Percentiles rank a stretch among this genome's conserved stretches.
phyloP scores from a whole-genome alignment of 192 early-diverging fungal genomes.

The Mortierella antarctica region DNA sequence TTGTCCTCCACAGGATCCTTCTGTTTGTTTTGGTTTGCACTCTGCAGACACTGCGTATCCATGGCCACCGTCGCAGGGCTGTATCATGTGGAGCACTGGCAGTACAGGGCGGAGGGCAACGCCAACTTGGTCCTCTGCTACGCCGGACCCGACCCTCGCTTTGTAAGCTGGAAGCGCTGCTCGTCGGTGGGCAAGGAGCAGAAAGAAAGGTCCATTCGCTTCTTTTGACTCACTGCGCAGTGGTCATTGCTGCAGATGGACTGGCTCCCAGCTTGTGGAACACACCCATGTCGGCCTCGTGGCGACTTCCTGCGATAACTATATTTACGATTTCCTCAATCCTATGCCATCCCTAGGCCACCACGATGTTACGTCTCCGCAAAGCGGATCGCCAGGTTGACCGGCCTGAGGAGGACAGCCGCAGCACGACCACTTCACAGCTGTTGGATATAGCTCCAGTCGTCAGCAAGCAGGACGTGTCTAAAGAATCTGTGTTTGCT shows the following conservation, averaged over 20 bases:
- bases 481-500: slow-evolving; percentile 36
- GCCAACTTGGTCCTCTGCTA: slow-evolving; percentile 73
- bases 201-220: neutral
- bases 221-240: slow-evolving; percentile 5
- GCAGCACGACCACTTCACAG: neutral
- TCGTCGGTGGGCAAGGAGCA: neutral
- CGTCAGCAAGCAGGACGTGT: slow-evolving; percentile 5
- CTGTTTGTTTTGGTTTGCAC: neutral
- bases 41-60: no score
- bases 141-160: slow-evolving; percentile 52
- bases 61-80: slow-evolving; percentile 44
- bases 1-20: neutral
- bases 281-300: no score
- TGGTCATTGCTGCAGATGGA: no score
- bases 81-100: slow-evolving; percentile 61
- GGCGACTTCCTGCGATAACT: no score
- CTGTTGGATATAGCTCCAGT: no score
- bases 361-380: slow-evolving; percentile 51
- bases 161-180: slow-evolving; percentile 29
- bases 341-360: slow-evolving; percentile 21
- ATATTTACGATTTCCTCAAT: no score
- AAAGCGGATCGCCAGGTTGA: slow-evolving; percentile 29
- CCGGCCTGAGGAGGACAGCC: neutral
- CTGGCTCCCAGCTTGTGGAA: no score
- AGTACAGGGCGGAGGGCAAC: slow-evolving; percentile 81